These are phyloP conservation scores for Rhodotorula sp. DNA, from an alignment of 1,284 basidiomycete species.

Conservation along the genomic window DNA sequence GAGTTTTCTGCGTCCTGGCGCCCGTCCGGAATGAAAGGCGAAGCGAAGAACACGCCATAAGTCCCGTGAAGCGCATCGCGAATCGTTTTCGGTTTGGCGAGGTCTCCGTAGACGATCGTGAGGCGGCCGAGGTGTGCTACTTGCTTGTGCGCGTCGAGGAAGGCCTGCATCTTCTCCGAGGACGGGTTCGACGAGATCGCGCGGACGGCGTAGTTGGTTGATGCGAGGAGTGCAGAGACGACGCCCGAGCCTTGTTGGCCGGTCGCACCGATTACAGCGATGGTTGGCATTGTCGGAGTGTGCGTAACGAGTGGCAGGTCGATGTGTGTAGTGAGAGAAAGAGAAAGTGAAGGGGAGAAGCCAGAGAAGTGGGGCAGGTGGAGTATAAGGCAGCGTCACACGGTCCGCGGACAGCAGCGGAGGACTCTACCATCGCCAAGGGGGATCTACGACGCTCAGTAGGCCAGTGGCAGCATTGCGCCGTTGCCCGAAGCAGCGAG, in stretches of 20 bases:
- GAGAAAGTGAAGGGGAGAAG: background rate
- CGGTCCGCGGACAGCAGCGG: background rate
- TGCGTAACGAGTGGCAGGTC: background rate
- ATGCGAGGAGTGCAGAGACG: constrained; percentile 13
- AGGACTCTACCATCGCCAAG: too few relatives aligned
- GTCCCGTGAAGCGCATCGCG: background rate
- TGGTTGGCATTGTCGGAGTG: background rate
- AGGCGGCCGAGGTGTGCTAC: background rate
- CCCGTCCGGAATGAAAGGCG: background rate
- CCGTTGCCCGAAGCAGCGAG: too few relatives aligned
- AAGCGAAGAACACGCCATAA: constrained; percentile 4
- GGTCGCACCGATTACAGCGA: constrained; percentile 12
- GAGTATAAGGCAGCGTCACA: background rate
- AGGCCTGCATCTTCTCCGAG: constrained; percentile 1
- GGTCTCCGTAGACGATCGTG: constrained; percentile 10
- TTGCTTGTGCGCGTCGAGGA: constrained; percentile 1
- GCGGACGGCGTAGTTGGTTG: constrained; percentile 10
- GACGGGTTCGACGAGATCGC: constrained; percentile 11
- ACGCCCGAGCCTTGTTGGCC: constrained; percentile 19
- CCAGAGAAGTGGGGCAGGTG: too few relatives aligned
- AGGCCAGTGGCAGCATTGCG: too few relatives aligned
- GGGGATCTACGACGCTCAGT: too few relatives aligned
- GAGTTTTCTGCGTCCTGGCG: background rate
- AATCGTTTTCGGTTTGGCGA: background rate
- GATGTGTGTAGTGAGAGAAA: background rate